phyloP scores from a whole-genome alignment of 164 flowering plant genomes.

The Chimonanthus praecox region DNA sequence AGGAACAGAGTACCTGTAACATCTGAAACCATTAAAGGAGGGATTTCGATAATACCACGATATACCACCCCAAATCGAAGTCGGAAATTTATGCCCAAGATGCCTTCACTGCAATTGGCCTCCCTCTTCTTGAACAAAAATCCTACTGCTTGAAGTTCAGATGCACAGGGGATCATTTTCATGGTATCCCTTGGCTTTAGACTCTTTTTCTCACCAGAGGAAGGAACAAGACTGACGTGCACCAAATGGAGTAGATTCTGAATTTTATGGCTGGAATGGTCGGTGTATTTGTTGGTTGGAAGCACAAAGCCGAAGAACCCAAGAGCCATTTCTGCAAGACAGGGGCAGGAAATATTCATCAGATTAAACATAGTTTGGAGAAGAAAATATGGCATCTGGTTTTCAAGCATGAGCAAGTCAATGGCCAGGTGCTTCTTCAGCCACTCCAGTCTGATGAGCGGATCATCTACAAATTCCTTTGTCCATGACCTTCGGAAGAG shows the following conservation, averaged over 20 bases:
- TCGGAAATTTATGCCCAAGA: constrained; percentile 68
- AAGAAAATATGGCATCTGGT: not conserved
- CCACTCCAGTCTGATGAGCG: too few species aligned
- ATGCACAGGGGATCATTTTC: constrained; percentile 49
- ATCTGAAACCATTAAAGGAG: constrained; percentile 32
- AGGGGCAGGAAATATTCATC: not conserved
- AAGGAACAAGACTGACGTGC: not conserved
- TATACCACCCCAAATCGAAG: constrained; percentile 25
- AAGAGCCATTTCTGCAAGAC: not conserved
- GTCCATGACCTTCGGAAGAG: too few species aligned
- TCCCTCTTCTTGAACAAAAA: constrained; percentile 56
- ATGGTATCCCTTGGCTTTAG: not conserved
- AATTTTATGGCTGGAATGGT: not conserved
- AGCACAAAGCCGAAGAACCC: not conserved
- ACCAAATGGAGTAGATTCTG: not conserved
- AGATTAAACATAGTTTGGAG: not conserved
- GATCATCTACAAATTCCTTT: too few species aligned
- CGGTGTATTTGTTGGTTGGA: not conserved
- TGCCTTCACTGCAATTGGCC: constrained; percentile 37
- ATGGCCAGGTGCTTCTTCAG: constrained; percentile 1
- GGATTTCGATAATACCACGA: constrained; percentile 53
- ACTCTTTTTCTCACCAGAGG: not conserved
- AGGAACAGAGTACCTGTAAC: constrained; percentile 59
- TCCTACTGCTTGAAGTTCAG: constrained; percentile 24
- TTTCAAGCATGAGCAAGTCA: not conserved